Evolutionary conservation across 2,329 filamentous ascomycete species (phyloP).

Genomic region (Alternaria brassicicola): DNA sequence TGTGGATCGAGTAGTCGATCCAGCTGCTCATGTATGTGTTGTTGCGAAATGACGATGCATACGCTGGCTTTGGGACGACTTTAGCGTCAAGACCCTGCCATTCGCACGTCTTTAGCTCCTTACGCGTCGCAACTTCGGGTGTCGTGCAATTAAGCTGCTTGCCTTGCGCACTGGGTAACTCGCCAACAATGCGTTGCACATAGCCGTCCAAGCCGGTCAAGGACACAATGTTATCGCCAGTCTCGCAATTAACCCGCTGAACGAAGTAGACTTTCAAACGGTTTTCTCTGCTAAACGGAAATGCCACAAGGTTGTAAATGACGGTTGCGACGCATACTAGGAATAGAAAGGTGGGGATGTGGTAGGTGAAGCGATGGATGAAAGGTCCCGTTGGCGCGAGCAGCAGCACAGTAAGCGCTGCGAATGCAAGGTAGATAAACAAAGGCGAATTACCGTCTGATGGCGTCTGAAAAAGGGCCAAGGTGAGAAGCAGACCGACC

Average conservation of each 20-base stretch:
- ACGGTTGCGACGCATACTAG: conserved; percentile 75
- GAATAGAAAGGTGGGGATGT: conserved; percentile 78
- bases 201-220: conserved; percentile 46
- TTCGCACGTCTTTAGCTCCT: conserved; percentile 68
- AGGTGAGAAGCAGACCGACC: conserved; percentile 73
- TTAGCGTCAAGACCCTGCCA: conserved; percentile 73
- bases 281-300: conserved; percentile 82
- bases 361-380: conserved; percentile 82
- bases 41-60: conserved; percentile 34
- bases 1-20: conserved; percentile 68
- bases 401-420: conserved; percentile 71
- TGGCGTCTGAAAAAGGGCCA: conserved; percentile 78
- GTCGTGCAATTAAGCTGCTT: conserved; percentile 55
- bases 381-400: conserved; percentile 81
- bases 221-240: conserved; percentile 70
- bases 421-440: conserved; percentile 72
- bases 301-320: conserved; percentile 83
- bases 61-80: conserved; percentile 58
- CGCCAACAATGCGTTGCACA: conserved; percentile 63
- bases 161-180: conserved; percentile 73
- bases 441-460: conserved; percentile 79
- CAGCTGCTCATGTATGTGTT: conserved; percentile 53
- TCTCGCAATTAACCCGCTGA: conserved; percentile 77
- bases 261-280: conserved; percentile 88
- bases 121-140: conserved; percentile 50